phyloP scores from a whole-genome alignment of 495 filamentous ascomycete genomes.

The Cryomyces antarcticus region DNA sequence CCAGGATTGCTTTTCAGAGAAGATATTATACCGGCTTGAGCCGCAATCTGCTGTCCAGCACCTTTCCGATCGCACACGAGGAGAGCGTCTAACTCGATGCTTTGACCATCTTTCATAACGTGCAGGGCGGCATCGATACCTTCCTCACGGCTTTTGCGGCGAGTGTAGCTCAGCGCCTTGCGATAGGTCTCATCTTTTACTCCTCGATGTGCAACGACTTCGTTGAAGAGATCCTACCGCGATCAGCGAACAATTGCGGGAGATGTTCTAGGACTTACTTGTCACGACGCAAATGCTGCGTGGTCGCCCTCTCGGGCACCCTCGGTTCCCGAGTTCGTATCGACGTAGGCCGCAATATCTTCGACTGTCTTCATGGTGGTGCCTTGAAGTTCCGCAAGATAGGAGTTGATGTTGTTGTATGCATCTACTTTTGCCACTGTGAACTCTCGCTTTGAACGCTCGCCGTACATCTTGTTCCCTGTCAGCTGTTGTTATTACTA shows the following conservation, averaged over 20 bases:
- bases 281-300: slow-evolving; percentile 8
- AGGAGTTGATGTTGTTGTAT: slow-evolving; percentile 10
- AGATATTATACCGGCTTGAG: slow-evolving; percentile 8
- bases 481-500: too few species aligned
- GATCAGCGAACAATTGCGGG: background rate
- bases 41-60: slow-evolving; percentile 11
- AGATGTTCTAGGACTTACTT: slow-evolving; percentile 1
- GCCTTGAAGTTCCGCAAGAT: slow-evolving; percentile 7
- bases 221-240: background rate
- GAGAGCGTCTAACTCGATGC: background rate
- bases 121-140: slow-evolving; percentile 1
- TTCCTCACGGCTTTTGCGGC: background rate
- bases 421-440: slow-evolving; percentile 13
- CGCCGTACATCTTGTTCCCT: slow-evolving; percentile 2
- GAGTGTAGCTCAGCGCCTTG: background rate
- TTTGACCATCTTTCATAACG: background rate
- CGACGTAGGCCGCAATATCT: slow-evolving; percentile 7
- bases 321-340: slow-evolving; percentile 7
- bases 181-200: background rate
- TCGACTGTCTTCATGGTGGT: slow-evolving; percentile 8
- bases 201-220: background rate
- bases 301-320: slow-evolving; percentile 6
- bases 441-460: slow-evolving; percentile 9
- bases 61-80: slow-evolving; percentile 9
- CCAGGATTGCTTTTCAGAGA: too few species aligned